Evolutionary conservation across 495 filamentous ascomycete species (phyloP), one percentile per base, ranked within the genome.

Genomic region (Penicillium verhagenii): DNA sequence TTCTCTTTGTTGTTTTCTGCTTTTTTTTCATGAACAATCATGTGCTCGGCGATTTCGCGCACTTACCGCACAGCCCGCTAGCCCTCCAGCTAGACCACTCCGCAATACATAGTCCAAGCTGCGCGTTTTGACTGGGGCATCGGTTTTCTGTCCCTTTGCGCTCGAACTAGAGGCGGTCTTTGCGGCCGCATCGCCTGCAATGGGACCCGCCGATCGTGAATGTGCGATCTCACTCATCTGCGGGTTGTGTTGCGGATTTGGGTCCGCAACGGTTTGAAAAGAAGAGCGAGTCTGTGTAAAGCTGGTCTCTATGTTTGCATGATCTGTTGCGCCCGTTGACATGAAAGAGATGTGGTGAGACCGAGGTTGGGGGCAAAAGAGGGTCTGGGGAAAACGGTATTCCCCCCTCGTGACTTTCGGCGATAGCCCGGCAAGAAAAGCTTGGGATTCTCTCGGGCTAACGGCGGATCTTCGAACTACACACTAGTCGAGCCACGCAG

Each of bases 31-130:
- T 25, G 4, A 4, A 16, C 9, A 14, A 7, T 4, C 14, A 8
- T 14, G 14, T 24, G 42, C 20, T 45, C 14, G 26, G n/a, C 5
- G 31, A 33, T 42, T 26, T 43, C 49, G 45, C 31, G 45, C 39
- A 78, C 87, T 53, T 83, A 92, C 89, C 56, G 87, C 88, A 76
- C 91, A 90, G 56, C 91, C 93, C 35, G 93, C 94, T 53, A 96
- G 42, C 11, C 93, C 93, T 43, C 93, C 93, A 11, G 93, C 93
- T 39, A 95, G 67, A 16, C 88, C 91, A 53, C 86, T 92, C 60
- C 87, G 80, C 67, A 88, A 72, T 42, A 93, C 75, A 74, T 97
- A 98, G 52, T 96, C 88, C 44, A 86, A 65, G 63, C 86, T 95
- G 57, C 83, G 86, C 71, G 89, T 94, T 43, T 87, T 64, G 18